Evolutionary conservation across 139 green algal genomes (phyloP).

Genomic region (Tetradesmus obliquus): DNA sequence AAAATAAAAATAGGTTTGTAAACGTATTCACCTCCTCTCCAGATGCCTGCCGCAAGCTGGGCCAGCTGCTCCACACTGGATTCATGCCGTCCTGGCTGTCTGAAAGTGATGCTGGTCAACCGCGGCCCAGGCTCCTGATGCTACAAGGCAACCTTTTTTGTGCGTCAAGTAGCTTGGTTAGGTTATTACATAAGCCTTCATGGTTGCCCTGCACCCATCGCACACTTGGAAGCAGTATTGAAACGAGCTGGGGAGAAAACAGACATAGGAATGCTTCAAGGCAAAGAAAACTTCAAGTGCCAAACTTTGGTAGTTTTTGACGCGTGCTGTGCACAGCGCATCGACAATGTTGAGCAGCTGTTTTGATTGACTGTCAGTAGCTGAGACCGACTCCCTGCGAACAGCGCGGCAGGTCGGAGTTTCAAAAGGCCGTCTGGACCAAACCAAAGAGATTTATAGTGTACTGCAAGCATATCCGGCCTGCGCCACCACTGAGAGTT

Average conservation of each 20-base stretch:
- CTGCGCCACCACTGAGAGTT: too few species aligned
- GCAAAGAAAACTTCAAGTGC: too few species aligned
- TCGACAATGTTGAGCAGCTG: neutral
- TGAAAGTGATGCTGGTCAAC: neutral
- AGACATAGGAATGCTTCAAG: neutral
- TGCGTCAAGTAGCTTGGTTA: neutral
- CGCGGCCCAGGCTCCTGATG: neutral
- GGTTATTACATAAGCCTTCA: neutral
- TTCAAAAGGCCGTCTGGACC: too few species aligned
- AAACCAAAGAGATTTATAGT: too few species aligned
- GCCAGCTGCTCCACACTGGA: conserved; percentile 29
- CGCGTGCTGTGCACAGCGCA: too few species aligned
- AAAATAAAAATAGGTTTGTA: neutral
- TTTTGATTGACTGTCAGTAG: neutral
- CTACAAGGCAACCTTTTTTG: neutral
- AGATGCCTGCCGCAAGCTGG: neutral
- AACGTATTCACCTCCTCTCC: neutral
- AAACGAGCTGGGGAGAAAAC: neutral
- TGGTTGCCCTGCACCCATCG: neutral
- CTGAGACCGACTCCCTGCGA: neutral
- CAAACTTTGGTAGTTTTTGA: too few species aligned
- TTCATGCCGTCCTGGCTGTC: neutral
- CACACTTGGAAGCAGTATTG: neutral
- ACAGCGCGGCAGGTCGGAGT: neutral
- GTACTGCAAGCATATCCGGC: neutral